phyloP scores from a whole-genome alignment of 768 basidiomycete genomes.

The Amanita exitialis region DNA sequence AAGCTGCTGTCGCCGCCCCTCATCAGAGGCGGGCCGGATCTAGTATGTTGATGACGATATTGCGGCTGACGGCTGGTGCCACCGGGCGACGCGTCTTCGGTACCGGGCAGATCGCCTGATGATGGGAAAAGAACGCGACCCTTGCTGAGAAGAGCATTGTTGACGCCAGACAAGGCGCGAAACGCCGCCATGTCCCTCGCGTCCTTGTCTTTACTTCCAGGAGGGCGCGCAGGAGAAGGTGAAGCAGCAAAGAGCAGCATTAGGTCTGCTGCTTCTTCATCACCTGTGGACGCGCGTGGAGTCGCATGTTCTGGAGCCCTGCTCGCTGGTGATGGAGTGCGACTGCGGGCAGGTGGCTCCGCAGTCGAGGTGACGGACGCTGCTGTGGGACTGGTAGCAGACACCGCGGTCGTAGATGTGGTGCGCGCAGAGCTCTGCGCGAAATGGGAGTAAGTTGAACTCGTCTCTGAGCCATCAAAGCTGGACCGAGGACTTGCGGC shows the following conservation, averaged over 20 bases:
- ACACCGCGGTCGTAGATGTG: constrained; percentile 27
- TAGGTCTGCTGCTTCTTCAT: constrained; percentile 70
- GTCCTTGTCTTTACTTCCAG: constrained; percentile 26
- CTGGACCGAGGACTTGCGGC: constrained; percentile 60
- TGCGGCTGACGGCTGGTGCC: constrained; percentile 5
- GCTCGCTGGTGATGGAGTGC: constrained; percentile 27
- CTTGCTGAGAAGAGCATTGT: constrained; percentile 40
- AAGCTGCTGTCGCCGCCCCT: constrained; percentile 27
- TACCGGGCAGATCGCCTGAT: constrained; percentile 2
- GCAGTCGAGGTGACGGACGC: constrained; percentile 21
- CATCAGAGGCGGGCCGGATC: constrained; percentile 8
- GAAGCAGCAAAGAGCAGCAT: constrained; percentile 82
- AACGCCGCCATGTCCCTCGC: constrained; percentile 46
- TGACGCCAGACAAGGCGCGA: constrained; percentile 41
- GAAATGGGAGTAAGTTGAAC: constrained; percentile 53
- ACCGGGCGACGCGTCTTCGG: constrained; percentile 8
- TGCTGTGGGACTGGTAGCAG: constrained; percentile 28
- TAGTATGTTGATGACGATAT: constrained; percentile 5
- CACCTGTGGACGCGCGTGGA: constrained; percentile 54
- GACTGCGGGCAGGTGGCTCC: constrained; percentile 23
- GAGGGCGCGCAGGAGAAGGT: constrained; percentile 64
- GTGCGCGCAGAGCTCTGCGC: constrained; percentile 59
- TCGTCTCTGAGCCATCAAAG: constrained; percentile 57
- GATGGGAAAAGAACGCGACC: constrained; percentile 67
- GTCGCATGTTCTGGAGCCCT: constrained; percentile 23